Conservation (phyloP, 1,139 yeast species). For the Geotrichum restrictum region DNA sequence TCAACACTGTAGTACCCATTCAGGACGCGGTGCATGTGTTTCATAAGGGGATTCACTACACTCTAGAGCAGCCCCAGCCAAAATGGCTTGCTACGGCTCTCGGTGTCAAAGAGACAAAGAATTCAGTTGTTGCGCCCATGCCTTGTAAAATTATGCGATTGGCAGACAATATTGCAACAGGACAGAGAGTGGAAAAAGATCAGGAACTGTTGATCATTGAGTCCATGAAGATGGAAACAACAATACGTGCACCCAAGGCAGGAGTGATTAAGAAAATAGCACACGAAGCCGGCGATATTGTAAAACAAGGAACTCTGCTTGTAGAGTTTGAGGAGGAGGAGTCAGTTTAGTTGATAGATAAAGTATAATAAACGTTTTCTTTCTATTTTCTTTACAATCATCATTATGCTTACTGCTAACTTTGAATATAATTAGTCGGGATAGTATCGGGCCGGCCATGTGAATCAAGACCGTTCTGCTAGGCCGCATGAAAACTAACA, state of each 20-base stretch:
- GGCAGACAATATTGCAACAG: conserved; percentile 20
- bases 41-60: conserved; percentile 35
- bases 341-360: not conserved
- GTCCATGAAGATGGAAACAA: conserved; percentile 31
- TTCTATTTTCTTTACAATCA: no score
- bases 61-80: conserved; percentile 32
- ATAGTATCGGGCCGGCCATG: no score
- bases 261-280: conserved; percentile 35
- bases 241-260: conserved; percentile 25
- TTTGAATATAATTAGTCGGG: no score
- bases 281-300: conserved; percentile 35
- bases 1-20: conserved; percentile 32
- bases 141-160: conserved; percentile 37
- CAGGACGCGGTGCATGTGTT: conserved; percentile 34
- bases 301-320: conserved; percentile 36
- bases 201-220: conserved; percentile 27
- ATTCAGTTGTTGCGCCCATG: conserved; percentile 39
- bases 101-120: conserved; percentile 32
- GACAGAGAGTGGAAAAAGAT: conserved; percentile 25
- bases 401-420: no score
- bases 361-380: no score
- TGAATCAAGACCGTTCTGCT: no score
- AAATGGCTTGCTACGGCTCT: conserved; percentile 35
- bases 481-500: no score
- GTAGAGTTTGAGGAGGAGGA: conserved; percentile 36